Evolutionary conservation across 176 grass and related monocot genomes (phyloP), one percentile per base, ranked within the genome.

Genomic region (Oryza longistaminata): DNA sequence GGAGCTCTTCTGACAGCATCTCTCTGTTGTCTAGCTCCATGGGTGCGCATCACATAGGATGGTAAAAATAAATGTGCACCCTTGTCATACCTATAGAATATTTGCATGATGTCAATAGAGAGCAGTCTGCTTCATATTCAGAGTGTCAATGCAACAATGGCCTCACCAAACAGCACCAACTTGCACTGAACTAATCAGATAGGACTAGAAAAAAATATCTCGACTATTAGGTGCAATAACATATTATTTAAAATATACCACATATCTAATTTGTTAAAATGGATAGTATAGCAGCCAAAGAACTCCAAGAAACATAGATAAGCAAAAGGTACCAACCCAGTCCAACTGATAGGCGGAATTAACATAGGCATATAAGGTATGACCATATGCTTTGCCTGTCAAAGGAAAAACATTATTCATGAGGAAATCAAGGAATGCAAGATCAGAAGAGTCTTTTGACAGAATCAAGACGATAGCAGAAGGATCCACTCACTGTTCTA

Each of bases 311-410:
- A 79, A 64, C 45, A 55, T 50, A 33, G 64, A 68, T 44, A 68
- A 64, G 48, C n/a, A 83, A 86, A 26, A 24, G 61, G 44, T 79
- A 90, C 89, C 25, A 82, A 98, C 96, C 96, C 91, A 49, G 77
- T 92, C 96, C 96, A 98, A 87, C 25, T 70, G 29, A 94, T 65
- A 64, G 96, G 96, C 29, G 93, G 96, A 83, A 98, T 88, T 79
- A 98, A 86, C 96, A 98, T 98, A 70, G 96, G 96, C 96, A 98
- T 95, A 78, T 98, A 98, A 40, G 93, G 96, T 31, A 98, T 94
- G 73, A 98, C 89, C 69, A 95, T 94, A 72, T 98, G 93, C 71
- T 90, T 95, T 88, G 96, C 96, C 96, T 98, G 93, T 64, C 48
- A 90, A 81, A 80, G 25, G 9, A 62, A 87, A 68, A 80, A 40